phyloP scores from a whole-genome alignment of 306 rosid genomes.

The Luffa acutangula region DNA sequence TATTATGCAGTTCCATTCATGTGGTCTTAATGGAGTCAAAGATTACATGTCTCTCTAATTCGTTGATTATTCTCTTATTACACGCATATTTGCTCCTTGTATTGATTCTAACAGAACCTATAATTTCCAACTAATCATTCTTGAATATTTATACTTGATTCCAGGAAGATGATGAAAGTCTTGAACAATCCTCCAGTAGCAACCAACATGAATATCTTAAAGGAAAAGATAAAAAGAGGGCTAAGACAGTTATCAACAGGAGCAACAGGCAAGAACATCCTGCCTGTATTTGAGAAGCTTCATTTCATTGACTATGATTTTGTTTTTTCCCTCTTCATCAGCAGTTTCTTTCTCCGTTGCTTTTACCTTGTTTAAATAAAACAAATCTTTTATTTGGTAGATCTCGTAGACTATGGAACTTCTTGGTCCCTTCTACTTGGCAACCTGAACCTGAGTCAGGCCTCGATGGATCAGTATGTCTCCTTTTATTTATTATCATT shows the following conservation, averaged over 20 bases:
- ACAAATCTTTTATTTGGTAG: conserved; percentile 12
- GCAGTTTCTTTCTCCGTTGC: background rate
- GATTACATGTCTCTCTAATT: background rate
- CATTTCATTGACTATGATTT: conserved; percentile 4
- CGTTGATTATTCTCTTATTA: background rate
- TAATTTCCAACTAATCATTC: conserved; percentile 7
- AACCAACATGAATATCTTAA: conserved; percentile 26
- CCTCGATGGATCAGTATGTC: conserved; percentile 42
- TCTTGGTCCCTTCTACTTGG: conserved; percentile 34
- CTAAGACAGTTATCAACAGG: conserved; percentile 22
- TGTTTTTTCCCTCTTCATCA: background rate
- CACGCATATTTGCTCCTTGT: background rate
- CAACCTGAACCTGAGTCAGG: conserved; percentile 39
- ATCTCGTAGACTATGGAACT: conserved; percentile 50
- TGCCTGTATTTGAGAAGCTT: conserved; percentile 8
- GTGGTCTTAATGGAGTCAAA: background rate
- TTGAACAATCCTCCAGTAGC: conserved; percentile 22
- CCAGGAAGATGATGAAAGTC: conserved; percentile 56
- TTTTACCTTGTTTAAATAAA: background rate
- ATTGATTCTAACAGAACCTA: background rate
- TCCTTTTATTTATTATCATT: background rate
- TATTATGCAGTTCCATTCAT: background rate
- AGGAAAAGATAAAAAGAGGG: conserved; percentile 40
- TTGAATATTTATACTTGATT: conserved; percentile 17
- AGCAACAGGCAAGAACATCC: conserved; percentile 45